These are phyloP conservation scores for Yarrowia porcina DNA, from an alignment of 805 yeast genomes.

Conservation along the genomic window DNA sequence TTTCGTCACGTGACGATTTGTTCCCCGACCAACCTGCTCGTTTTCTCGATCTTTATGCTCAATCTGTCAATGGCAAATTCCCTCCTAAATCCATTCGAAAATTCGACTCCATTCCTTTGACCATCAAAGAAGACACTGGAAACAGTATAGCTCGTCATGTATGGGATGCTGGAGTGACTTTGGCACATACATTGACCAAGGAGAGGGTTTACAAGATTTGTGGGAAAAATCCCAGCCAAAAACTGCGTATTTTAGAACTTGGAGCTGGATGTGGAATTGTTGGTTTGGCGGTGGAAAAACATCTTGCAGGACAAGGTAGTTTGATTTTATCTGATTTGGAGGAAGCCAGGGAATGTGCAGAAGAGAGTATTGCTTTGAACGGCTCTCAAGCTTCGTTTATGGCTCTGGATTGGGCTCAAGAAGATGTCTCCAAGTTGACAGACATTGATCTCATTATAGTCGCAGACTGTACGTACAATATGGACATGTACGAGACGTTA, in stretches of 20 bases:
- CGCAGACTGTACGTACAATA: slow-evolving; percentile 47
- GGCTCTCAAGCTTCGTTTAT: slow-evolving; percentile 32
- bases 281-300: slow-evolving; percentile 37
- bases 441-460: slow-evolving; percentile 39
- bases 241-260: slow-evolving; percentile 36
- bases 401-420: slow-evolving; percentile 42
- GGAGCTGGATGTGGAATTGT: slow-evolving; percentile 47
- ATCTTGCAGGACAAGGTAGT: slow-evolving; percentile 28
- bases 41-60: not conserved
- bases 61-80: not conserved
- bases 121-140: slow-evolving; percentile 41
- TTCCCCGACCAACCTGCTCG: not conserved
- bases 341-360: slow-evolving; percentile 42
- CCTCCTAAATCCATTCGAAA: not conserved
- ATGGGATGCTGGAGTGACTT: slow-evolving; percentile 43
- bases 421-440: slow-evolving; percentile 25
- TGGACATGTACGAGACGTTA: slow-evolving; percentile 41
- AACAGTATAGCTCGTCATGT: slow-evolving; percentile 45
- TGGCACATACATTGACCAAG: slow-evolving; percentile 26
- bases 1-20: not conserved
- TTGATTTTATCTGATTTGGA: slow-evolving; percentile 41
- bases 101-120: slow-evolving; percentile 10
- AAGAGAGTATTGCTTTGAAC: slow-evolving; percentile 37
- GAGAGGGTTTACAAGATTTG: not conserved
- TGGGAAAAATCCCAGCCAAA: not conserved